Conservation (phyloP, 805 yeast species). For the Starmerella cellae region DNA sequence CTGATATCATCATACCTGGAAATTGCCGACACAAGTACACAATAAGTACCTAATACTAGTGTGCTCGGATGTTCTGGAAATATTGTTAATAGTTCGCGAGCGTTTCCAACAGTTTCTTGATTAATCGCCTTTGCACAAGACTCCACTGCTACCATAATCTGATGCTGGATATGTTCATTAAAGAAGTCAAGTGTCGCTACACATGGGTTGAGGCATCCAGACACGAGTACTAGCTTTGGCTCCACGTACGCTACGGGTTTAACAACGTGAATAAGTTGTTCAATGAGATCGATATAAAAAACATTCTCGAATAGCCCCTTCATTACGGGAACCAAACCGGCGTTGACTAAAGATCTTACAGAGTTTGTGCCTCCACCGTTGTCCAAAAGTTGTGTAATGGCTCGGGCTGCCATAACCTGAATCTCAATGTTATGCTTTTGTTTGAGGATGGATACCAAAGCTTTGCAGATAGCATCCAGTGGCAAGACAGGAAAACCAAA, state of each 20-base stretch:
- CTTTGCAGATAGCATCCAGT: constrained; percentile 39
- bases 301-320: constrained; percentile 58
- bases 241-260: constrained; percentile 27
- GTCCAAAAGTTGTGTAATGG: constrained; percentile 69
- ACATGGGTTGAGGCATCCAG: constrained; percentile 52
- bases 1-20: constrained; percentile 9
- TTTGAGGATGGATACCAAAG: constrained; percentile 44
- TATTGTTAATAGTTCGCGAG: constrained; percentile 12
- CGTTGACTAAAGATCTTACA: constrained; percentile 46
- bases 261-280: constrained; percentile 51
- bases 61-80: constrained; percentile 15
- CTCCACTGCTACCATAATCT: constrained; percentile 60
- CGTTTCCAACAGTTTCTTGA: constrained; percentile 30
- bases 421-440: constrained; percentile 53
- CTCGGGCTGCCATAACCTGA: constrained; percentile 72
- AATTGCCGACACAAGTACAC: constrained; percentile 15
- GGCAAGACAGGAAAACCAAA: constrained; percentile 34
- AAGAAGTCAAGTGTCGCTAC: constrained; percentile 73
- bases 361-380: constrained; percentile 44
- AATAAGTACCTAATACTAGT: constrained; percentile 11
- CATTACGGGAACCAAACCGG: constrained; percentile 53
- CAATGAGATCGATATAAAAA: constrained; percentile 79
- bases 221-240: constrained; percentile 30
- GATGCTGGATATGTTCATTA: constrained; percentile 76
- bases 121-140: constrained; percentile 46